Evolutionary conservation across 2,329 filamentous ascomycete species (phyloP), one percentile per base, ranked within the genome.

Genomic region (Cercospora nicotianae): DNA sequence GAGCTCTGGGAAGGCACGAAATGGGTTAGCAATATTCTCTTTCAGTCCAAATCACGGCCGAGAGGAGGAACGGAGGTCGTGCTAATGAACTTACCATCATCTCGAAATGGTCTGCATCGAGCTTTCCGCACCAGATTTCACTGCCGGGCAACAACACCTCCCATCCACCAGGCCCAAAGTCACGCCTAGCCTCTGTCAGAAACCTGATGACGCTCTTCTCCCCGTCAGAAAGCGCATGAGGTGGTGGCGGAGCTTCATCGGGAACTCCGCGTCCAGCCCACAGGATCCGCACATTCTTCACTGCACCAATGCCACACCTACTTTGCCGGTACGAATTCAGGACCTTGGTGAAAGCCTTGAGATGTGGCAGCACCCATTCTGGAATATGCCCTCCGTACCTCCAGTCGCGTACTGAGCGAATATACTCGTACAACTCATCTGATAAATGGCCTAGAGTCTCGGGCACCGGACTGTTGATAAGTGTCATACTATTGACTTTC

Each of bases 371-470:
- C 30, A 86, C 77, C 83, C 83, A 85, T 59, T 78, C 78, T 57
- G 74, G 68, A 23, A 60, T 28, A 23, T 20, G 33, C 3, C 61
- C 60, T 30, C 26, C 60, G 26, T 64, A 26, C 20, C 39, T 23
- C 57, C 45, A 82, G 45, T 85, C 77, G 23, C 81, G 81, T 58
- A 84, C 78, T 12, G 77, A 76, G 67, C 83, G 78, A 69, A 83
- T 84, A 78, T 83, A 84, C 65, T 81, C 78, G 74, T 85, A 84
- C 9, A 86, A 76, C 39, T 80, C 79, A 20, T 79, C 76, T 5
- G 91, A 91, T 0, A 91, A 84, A 20, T 87, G 87, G 78, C 92
- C 88, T 8, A 93, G 60, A 1, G 68, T 71, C 31, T 68, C 72
- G 71, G 61, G 71, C 67, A 9, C 76, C 75, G 9, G 75, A 67